phyloP scores from a whole-genome alignment of 2,329 filamentous ascomycete species.

The Capronia coronata region DNA sequence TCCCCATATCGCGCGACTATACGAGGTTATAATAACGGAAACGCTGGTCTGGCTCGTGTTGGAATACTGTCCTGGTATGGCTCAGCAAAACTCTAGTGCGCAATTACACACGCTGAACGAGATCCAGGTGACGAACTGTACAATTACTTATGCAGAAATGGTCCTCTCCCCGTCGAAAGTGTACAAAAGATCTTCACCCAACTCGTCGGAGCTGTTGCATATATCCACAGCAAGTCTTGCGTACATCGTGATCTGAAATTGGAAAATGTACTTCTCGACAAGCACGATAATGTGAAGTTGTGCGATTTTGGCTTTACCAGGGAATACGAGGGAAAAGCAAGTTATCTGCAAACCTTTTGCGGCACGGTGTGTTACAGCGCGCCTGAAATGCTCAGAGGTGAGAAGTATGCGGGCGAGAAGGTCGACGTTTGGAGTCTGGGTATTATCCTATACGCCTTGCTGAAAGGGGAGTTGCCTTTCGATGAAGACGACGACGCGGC shows the following conservation, averaged over 20 bases:
- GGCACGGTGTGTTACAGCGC: conserved; percentile 97
- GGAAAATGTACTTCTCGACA: conserved; percentile 93
- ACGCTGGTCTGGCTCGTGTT: conserved; percentile 89
- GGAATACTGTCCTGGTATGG: conserved; percentile 84
- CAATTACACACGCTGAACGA: conserved; percentile 30
- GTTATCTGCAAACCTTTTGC: conserved; percentile 94
- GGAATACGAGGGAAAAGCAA: conserved; percentile 92
- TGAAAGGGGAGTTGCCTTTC: conserved; percentile 79
- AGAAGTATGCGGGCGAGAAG: conserved; percentile 96
- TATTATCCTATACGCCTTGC: conserved; percentile 78
- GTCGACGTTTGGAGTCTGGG: conserved; percentile 98
- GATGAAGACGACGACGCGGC: conserved; percentile 84
- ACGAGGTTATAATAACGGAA: conserved; percentile 98
- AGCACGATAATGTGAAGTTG: conserved; percentile 93
- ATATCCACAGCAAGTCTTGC: conserved; percentile 90
- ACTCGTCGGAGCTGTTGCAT: conserved; percentile 86
- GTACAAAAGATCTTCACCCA: conserved; percentile 95
- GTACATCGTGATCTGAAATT: conserved; percentile 96
- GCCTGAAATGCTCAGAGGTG: conserved; percentile 95
- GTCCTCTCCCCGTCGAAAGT: conserved; percentile 73
- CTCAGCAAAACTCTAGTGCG: conserved; percentile 11
- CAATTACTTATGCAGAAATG: conserved; percentile 85
- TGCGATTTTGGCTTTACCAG: conserved; percentile 97
- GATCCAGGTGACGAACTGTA: conserved; percentile 86
- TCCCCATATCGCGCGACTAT: conserved; percentile 90